phyloP scores from a whole-genome alignment of 495 filamentous ascomycete species.

The Tuber umbilicatum region DNA sequence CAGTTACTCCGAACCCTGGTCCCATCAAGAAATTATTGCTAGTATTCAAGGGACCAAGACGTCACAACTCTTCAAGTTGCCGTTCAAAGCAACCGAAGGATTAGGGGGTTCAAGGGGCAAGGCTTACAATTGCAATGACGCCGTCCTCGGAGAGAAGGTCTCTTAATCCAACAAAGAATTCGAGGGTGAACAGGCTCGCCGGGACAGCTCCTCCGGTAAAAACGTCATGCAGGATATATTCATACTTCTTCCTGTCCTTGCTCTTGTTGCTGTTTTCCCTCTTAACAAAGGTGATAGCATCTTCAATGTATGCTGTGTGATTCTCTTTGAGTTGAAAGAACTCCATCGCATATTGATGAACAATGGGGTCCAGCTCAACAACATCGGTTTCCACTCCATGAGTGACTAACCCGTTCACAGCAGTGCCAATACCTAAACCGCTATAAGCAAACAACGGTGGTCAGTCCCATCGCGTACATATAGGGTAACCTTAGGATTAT shows the following conservation, averaged over 20 bases:
- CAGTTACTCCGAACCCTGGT: constrained; percentile 10
- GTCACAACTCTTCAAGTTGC: neutral
- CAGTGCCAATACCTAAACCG: constrained; percentile 86
- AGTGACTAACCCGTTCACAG: constrained; percentile 73
- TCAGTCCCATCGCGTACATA: neutral
- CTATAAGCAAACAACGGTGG: constrained; percentile 45
- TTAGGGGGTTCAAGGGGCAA: neutral
- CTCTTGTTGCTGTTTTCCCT: constrained; percentile 19
- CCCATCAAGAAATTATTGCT: neutral
- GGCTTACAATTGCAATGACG: constrained; percentile 78
- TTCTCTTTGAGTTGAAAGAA: constrained; percentile 76
- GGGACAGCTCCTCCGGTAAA: constrained; percentile 96
- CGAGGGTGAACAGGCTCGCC: constrained; percentile 72
- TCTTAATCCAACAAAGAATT: constrained; percentile 65
- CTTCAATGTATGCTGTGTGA: constrained; percentile 71
- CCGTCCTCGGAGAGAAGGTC: constrained; percentile 67
- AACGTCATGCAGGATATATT: constrained; percentile 97
- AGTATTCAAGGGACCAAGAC: constrained; percentile 5
- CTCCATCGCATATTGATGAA: constrained; percentile 69
- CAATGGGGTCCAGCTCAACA: constrained; percentile 86
- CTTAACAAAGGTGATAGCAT: constrained; percentile 69
- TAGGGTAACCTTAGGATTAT: neutral
- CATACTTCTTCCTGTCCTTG: constrained; percentile 52
- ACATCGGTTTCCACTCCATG: constrained; percentile 89
- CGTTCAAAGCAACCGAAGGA: constrained; percentile 2